Evolutionary conservation across 2,329 filamentous ascomycete species (phyloP), one percentile per base, ranked within the genome.

Genomic region (Cryphonectria japonica): DNA sequence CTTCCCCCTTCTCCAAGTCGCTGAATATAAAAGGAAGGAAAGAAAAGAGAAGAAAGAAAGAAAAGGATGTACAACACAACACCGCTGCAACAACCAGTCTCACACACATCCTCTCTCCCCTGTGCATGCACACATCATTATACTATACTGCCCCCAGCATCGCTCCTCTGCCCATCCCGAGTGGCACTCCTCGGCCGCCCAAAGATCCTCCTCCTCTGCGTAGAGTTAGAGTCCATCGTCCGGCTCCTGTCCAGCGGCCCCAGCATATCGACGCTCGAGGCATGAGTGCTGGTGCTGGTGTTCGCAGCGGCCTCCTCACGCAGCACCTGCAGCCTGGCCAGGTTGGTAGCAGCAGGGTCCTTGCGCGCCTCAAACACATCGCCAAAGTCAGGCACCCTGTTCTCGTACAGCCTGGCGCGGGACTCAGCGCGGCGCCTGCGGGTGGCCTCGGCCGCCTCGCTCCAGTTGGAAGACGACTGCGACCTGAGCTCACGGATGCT

Each of bases 311-410:
- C 67, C 61, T 71, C 72, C 65, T 72, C 65, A 29, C 72, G 62
- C 22, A 73, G 46, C 46, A 52, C 59, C 65, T 73, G 70, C 59
- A 73, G 72, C 60, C 72, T 39, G 11, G 70, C 70, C 26, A 70
- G 61, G 39, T 69, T 67, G 41, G 60, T 41, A 0, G 70, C 65
- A 8, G 67, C 57, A 19, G 69, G 66, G 57, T 72, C 71, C 64
- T 68, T 68, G 37, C 72, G 70, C 11, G 60, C 61, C 37, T 73
- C 72, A 14, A 72, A 73, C 2, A 73, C 72, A n/a, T 73, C 72
- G 34, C 67, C 69, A 29, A 72, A 73, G 26, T 72, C 72, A 1
- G 68, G 68, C 26, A 68, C 59, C 19, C 16, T 29, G 29, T 67
- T 63, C 14, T 66, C n/a, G n/a, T 66, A 54, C 37, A 54, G 52